These are phyloP conservation scores for Sclerotiophoma versabilis DNA, from an alignment of 2,329 filamentous ascomycete species.

Conservation along the genomic window DNA sequence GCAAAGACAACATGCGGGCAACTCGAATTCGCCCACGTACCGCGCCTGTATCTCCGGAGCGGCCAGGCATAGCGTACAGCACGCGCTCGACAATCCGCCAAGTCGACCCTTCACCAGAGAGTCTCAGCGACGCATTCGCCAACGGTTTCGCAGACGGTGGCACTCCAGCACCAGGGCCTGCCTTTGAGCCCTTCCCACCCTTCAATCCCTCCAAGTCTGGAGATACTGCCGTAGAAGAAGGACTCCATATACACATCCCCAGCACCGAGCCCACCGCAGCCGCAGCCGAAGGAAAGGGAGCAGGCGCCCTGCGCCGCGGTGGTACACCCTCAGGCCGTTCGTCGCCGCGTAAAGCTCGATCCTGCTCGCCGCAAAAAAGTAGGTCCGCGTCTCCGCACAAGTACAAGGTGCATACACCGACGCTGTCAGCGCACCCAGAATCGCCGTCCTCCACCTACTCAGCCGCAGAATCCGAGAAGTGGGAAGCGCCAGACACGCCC, in stretches of 20 bases:
- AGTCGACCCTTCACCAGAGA: conserved; percentile 37
- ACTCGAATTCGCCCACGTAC: conserved; percentile 28
- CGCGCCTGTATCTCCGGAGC: conserved; percentile 17
- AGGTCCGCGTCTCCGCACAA: conserved; percentile 4
- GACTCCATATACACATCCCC: neutral
- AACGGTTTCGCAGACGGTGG: conserved; percentile 8
- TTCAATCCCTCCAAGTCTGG: neutral
- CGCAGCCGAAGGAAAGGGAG: neutral
- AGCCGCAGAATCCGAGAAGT: neutral
- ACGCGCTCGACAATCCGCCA: conserved; percentile 36
- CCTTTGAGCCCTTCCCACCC: conserved; percentile 9
- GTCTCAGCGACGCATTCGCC: conserved; percentile 14
- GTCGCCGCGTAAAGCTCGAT: conserved; percentile 9
- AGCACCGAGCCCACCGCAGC: neutral
- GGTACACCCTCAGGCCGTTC: conserved; percentile 11
- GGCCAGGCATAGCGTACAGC: conserved; percentile 28
- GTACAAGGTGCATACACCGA: neutral
- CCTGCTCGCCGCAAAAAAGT: neutral
- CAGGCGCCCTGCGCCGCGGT: conserved; percentile 4
- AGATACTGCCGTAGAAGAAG: neutral
- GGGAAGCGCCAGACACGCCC: conserved; percentile 28
- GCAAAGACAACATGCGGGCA: conserved; percentile 17
- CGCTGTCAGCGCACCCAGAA: conserved; percentile 6
- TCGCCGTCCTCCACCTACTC: conserved; percentile 5
- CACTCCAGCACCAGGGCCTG: neutral